Evolutionary conservation across 202 grass and related monocot species (phyloP).

Genomic region (Panicum virgatum): DNA sequence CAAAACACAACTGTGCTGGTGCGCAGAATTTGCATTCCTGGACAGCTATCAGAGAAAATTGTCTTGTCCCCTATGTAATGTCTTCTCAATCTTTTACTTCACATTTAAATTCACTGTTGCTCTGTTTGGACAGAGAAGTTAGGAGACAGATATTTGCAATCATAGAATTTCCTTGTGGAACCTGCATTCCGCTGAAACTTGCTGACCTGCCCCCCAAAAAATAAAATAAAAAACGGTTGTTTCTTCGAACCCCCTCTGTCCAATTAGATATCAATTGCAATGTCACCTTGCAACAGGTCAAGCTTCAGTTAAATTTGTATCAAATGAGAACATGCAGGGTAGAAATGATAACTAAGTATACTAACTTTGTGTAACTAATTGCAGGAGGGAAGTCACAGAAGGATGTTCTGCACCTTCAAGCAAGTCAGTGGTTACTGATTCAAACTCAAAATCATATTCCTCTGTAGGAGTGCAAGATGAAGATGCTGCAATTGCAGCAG

Average conservation of each 20-base stretch:
- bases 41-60: slow-evolving; percentile 51
- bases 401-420: slow-evolving; percentile 39
- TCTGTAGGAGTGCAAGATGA: slow-evolving; percentile 56
- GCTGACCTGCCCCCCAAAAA: not conserved
- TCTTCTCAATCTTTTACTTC: slow-evolving; percentile 5
- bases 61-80: slow-evolving; percentile 42
- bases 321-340: not conserved
- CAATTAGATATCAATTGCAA: slow-evolving; percentile 3
- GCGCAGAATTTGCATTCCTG: slow-evolving; percentile 43
- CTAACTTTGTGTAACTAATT: slow-evolving; percentile 34
- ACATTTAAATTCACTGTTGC: not conserved
- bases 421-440: slow-evolving; percentile 48
- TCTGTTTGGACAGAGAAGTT: not conserved
- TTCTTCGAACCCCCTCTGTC: not conserved
- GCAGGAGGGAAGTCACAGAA: slow-evolving; percentile 59
- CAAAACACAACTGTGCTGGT: slow-evolving; percentile 64
- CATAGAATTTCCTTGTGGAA: not conserved
- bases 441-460: slow-evolving; percentile 47
- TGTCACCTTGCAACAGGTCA: not conserved
- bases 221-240: too few relatives aligned
- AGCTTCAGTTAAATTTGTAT: not conserved
- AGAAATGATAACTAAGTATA: not conserved
- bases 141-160: not conserved
- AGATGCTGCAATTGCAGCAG: slow-evolving; percentile 53
- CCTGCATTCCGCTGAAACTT: not conserved